Evolutionary conservation across 1,139 yeast genomes (phyloP).

Genomic region (Lodderomyces margitis): DNA sequence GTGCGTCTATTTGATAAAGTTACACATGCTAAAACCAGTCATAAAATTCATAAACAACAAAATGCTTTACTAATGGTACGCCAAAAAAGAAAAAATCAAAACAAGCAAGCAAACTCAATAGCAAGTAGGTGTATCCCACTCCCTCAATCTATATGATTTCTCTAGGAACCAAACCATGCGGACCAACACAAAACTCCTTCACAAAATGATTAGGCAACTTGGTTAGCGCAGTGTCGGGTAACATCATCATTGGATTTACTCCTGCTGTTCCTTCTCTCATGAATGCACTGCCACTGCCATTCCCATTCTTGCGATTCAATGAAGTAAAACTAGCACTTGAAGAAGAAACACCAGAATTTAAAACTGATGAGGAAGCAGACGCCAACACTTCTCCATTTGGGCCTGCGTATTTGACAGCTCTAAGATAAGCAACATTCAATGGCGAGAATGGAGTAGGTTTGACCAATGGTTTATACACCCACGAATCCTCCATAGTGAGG

Average conservation of each 20-base stretch:
- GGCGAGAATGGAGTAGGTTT: constrained; percentile 42
- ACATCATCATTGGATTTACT: constrained; percentile 5
- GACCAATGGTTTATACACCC: constrained; percentile 51
- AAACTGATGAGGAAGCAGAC: neutral
- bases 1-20: no score
- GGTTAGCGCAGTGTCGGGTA: constrained; percentile 31
- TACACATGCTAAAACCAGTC: no score
- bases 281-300: neutral
- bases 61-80: no score
- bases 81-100: no score
- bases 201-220: constrained; percentile 38
- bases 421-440: constrained; percentile 24
- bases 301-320: constrained; percentile 20
- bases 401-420: constrained; percentile 21
- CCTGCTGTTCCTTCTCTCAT: no score
- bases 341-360: constrained; percentile 20
- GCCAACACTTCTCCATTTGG: constrained; percentile 31
- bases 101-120: no score
- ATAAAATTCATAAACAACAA: no score
- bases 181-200: constrained; percentile 41
- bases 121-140: no score
- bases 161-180: constrained; percentile 42
- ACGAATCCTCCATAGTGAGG: constrained; percentile 49
- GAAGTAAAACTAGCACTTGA: constrained; percentile 28
- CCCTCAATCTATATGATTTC: constrained; percentile 13